Evolutionary conservation across 1,284 basidiomycete genomes (phyloP).

Genomic region (Flammula alnicola): DNA sequence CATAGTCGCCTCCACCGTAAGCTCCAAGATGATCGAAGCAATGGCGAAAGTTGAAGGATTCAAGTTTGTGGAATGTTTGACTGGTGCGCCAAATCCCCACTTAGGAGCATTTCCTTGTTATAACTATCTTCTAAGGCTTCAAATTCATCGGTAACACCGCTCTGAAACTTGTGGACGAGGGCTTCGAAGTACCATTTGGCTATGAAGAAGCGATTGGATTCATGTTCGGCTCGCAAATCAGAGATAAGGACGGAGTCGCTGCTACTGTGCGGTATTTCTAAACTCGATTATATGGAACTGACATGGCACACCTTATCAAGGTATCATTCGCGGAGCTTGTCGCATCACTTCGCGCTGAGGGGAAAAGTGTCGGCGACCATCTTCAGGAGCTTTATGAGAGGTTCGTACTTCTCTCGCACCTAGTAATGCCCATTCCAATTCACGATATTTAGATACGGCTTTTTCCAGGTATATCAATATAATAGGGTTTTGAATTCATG

Average conservation of each 20-base stretch:
- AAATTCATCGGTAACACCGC: conserved; percentile 87
- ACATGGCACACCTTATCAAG: no score
- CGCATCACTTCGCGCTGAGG: conserved; percentile 50
- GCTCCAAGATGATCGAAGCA: conserved; percentile 83
- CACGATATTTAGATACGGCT: conserved; percentile 47
- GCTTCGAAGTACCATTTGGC: conserved; percentile 78
- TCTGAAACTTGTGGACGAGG: conserved; percentile 62
- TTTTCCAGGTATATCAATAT: conserved; percentile 35
- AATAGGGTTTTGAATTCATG: neutral
- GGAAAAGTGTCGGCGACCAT: conserved; percentile 58
- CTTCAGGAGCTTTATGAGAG: conserved; percentile 68
- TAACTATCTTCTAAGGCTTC: conserved; percentile 55
- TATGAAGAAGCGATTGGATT: conserved; percentile 91
- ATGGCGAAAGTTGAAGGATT: conserved; percentile 80
- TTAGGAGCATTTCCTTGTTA: neutral
- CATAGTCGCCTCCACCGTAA: conserved; percentile 87
- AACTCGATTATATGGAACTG: conserved; percentile 34
- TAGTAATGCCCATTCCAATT: conserved; percentile 3
- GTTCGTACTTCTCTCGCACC: conserved; percentile 41
- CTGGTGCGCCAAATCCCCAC: conserved; percentile 50
- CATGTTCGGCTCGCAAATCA: conserved; percentile 78
- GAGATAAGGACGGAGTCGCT: conserved; percentile 86
- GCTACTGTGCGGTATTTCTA: conserved; percentile 56
- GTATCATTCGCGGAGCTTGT: conserved; percentile 72
- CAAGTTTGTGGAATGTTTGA: conserved; percentile 81